Base-by-base conservation (phyloP, 2,329 filamentous ascomycete species). In the Ceratocystis huliohia region DNA sequence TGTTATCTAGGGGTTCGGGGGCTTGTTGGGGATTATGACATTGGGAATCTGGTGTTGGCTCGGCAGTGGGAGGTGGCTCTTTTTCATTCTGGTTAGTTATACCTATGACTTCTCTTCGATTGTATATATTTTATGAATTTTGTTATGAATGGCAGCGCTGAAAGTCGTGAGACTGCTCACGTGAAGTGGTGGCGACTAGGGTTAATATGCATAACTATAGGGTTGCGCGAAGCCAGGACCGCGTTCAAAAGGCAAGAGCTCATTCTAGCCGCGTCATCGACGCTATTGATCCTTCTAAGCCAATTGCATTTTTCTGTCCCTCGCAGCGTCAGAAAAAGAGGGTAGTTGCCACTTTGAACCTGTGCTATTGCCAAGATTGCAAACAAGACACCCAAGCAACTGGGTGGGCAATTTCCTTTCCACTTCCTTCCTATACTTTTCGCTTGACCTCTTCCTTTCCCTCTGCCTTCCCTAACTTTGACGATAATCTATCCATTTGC, bases 311-410 rank as follows among this genome's bases (percentile, higher is more conserved):
- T 53, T 25, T 53, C 48, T 15, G 25, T 25, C 20, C 48, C n/a
- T 22, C 48, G n/a, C 48, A 50, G 13, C 22, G 22, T 28, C 22
- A 53, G 48, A 59, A 25, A 53, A 25, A 33, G 25, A 33, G 22
- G 22, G 56, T 63, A 50, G 44, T 63, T 63, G 61, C 61, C 61
- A 63, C 61, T 63, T 45, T 48, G 7, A 25, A 37, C 44, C 30
- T 59, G 56, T 20, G 15, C 48, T 25, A 53, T 30, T 59, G 56
- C 56, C 25, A 37, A 59, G 13, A 59, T n/a, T 37, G 56, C 56
- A n/a, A 30, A n/a, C 15, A 41, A 53, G 33, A 45, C 25, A 44
- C 37, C 37, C 37, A 41, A 41, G 10, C 59, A 62, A 62, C 7
- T 8, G 59, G 7, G 30, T 10, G 15, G 37, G 37, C 37, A 41